phyloP scores from a whole-genome alignment of 257 asterid species.

The Knoxia roxburghii region DNA sequence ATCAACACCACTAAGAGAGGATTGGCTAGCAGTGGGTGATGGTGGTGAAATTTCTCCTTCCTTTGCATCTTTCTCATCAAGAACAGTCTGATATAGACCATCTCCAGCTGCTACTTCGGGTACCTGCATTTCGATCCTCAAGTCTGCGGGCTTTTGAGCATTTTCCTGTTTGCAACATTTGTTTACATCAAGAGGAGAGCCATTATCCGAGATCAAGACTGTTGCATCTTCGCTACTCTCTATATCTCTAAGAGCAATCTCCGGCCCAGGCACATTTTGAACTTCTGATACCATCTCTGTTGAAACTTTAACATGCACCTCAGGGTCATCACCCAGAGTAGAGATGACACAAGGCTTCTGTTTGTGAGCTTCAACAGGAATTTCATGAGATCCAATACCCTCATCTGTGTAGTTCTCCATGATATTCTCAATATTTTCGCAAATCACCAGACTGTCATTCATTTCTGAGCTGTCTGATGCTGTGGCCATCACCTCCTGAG shows the following conservation, averaged over 20 bases:
- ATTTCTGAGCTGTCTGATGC: conserved; percentile 7
- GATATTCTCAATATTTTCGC: conserved; percentile 3
- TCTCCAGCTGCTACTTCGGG: not conserved
- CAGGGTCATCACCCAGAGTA: not conserved
- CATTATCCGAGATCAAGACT: not conserved
- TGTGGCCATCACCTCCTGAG: conserved; percentile 11
- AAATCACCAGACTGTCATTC: not conserved
- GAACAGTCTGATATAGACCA: not conserved
- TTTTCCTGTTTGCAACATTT: not conserved
- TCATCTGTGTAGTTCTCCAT: conserved; percentile 1
- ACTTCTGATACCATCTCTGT: not conserved
- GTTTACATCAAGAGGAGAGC: not conserved
- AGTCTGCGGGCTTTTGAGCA: conserved; percentile 5
- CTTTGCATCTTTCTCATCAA: conserved; percentile 1
- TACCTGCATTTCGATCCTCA: conserved; percentile 5
- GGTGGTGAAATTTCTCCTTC: conserved; percentile 9
- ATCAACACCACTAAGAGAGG: conserved; percentile 10
- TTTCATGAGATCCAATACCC: conserved; percentile 13
- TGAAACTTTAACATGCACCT: conserved; percentile 5
- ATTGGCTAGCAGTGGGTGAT: conserved; percentile 12
- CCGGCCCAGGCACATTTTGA: not conserved
- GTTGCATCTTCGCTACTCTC: not conserved
- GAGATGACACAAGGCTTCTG: not conserved
- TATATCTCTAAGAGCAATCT: not conserved
- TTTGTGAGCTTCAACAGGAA: not conserved